These are phyloP conservation scores for Didymellaceae sp. DNA, from an alignment of 2,329 filamentous ascomycete genomes.

Conservation along the genomic window DNA sequence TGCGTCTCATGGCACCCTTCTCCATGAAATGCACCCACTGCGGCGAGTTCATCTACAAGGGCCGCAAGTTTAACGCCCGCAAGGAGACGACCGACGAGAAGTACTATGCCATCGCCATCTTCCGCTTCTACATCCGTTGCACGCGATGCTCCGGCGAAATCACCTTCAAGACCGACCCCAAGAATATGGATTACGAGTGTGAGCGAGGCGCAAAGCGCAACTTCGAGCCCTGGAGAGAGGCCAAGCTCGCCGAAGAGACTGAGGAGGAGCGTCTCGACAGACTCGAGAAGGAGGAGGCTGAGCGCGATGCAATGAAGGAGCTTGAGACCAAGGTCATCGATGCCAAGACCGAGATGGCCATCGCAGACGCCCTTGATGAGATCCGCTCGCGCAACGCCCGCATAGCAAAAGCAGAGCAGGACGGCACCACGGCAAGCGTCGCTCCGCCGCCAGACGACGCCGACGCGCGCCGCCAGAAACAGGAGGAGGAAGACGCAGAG, in stretches of 20 bases:
- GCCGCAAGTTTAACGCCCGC: constrained; percentile 91
- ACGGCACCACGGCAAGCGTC: constrained; percentile 64
- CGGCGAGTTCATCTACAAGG: constrained; percentile 88
- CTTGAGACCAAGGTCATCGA: constrained; percentile 92
- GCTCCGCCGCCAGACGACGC: constrained; percentile 57
- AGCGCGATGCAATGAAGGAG: constrained; percentile 92
- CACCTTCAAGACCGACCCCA: constrained; percentile 92
- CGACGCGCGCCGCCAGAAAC: constrained; percentile 65
- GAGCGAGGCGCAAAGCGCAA: constrained; percentile 88
- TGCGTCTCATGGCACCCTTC: constrained; percentile 90
- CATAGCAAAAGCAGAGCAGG: constrained; percentile 75
- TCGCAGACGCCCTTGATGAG: constrained; percentile 94
- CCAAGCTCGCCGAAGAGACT: constrained; percentile 73
- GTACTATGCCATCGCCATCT: constrained; percentile 87
- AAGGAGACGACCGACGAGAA: constrained; percentile 92
- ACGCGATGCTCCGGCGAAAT: constrained; percentile 87
- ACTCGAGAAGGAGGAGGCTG: constrained; percentile 78
- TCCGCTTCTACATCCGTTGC: constrained; percentile 86
- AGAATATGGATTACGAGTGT: constrained; percentile 87
- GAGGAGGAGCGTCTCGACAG: constrained; percentile 87
- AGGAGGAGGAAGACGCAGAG: constrained; percentile 84
- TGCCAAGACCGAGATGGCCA: constrained; percentile 93
- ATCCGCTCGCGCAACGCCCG: constrained; percentile 90
- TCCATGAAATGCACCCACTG: constrained; percentile 75
- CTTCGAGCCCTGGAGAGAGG: constrained; percentile 86